phyloP scores from a whole-genome alignment of 2,329 filamentous ascomycete genomes.

The Neofusicoccum umdonicola region DNA sequence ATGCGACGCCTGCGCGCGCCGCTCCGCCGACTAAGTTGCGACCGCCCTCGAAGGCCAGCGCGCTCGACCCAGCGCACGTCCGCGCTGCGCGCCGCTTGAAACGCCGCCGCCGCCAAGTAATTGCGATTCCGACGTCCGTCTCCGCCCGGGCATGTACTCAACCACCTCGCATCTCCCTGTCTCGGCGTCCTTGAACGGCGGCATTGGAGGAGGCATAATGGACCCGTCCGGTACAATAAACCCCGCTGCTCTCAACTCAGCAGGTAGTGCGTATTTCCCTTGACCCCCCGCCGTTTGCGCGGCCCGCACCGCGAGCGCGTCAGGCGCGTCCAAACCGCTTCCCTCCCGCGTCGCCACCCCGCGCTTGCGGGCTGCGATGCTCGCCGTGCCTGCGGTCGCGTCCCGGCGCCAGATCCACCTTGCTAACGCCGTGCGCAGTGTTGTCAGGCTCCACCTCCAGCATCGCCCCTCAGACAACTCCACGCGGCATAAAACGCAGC shows the following conservation, averaged over 20 bases:
- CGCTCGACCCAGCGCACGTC: neutral
- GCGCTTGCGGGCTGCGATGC: neutral
- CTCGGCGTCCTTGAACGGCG: conserved; percentile 38
- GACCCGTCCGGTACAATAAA: conserved; percentile 42
- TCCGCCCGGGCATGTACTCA: conserved; percentile 34
- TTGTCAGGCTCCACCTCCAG: conserved; percentile 31
- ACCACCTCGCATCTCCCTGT: conserved; percentile 35
- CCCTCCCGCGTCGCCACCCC: neutral
- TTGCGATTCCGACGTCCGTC: conserved; percentile 13
- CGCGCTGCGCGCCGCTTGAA: conserved; percentile 16
- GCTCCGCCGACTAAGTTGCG: neutral
- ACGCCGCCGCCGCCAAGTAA: conserved; percentile 14
- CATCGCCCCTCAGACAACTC: conserved; percentile 33
- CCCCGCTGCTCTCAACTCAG: conserved; percentile 37
- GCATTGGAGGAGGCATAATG: conserved; percentile 40
- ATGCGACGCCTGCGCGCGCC: conserved; percentile 9
- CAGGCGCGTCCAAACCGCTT: conserved; percentile 4
- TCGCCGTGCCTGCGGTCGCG: neutral
- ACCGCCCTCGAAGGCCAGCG: neutral
- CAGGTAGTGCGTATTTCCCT: conserved; percentile 30
- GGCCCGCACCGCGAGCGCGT: conserved; percentile 8
- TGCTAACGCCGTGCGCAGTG: conserved; percentile 24
- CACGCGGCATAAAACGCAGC: conserved; percentile 41
- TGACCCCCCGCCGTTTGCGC: neutral
- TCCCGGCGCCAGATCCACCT: neutral